Evolutionary conservation across 208 protist species (phyloP).

Genomic region (Ichthyophonus hoferi): DNA sequence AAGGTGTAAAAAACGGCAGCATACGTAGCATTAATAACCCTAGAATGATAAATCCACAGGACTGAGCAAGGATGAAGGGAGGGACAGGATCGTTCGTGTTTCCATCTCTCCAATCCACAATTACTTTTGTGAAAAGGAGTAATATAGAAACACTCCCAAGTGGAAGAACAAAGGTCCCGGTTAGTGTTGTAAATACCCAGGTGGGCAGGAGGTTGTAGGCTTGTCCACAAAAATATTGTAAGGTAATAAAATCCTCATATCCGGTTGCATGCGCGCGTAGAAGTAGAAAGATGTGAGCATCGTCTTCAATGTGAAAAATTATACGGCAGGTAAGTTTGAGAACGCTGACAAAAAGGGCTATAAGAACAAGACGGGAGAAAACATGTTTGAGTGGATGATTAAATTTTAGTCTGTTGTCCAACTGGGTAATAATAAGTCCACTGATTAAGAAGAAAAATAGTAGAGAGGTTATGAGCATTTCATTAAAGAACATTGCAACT

Average conservation of each 20-base stretch:
- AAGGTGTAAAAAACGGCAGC: slow-evolving; percentile 27
- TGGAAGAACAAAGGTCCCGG: not conserved
- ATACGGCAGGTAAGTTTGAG: not conserved
- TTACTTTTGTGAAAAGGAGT: not conserved
- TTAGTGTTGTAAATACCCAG: not conserved
- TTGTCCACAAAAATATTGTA: slow-evolving; percentile 24
- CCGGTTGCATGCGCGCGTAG: not conserved
- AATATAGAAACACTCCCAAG: not conserved
- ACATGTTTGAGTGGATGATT: not conserved
- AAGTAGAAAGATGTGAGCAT: slow-evolving; percentile 11
- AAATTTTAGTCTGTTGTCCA: not conserved
- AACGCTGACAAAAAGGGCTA: not conserved
- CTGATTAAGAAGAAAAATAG: slow-evolving; percentile 2
- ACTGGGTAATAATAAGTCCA: not conserved
- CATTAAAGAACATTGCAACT: slow-evolving; percentile 13
- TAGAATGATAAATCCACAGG: slow-evolving; percentile 15
- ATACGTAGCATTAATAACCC: slow-evolving; percentile 27
- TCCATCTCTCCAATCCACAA: not conserved
- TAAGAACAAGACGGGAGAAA: not conserved
- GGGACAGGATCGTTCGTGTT: not conserved
- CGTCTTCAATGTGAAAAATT: slow-evolving; percentile 7
- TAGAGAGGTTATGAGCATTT: slow-evolving; percentile 23
- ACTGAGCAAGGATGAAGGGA: slow-evolving; percentile 7
- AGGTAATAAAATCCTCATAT: slow-evolving; percentile 17
- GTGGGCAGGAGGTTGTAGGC: slow-evolving; percentile 4